phyloP scores from a whole-genome alignment of 1,139 yeast species.

The Suhomyces chickasaworum region DNA sequence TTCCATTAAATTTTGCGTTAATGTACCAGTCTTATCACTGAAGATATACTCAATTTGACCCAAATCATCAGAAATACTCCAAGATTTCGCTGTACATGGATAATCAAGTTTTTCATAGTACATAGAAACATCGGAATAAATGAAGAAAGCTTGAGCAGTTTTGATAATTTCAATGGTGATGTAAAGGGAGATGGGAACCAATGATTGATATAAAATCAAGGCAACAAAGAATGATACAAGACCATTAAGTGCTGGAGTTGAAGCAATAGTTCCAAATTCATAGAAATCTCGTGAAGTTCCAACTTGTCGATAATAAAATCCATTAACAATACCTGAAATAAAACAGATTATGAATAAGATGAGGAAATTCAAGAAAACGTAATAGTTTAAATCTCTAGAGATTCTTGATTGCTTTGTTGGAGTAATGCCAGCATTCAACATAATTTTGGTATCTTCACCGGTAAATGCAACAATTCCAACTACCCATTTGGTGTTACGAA shows the following conservation, averaged over 20 bases:
- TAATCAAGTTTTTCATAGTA: slow-evolving; percentile 54
- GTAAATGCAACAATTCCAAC: slow-evolving; percentile 55
- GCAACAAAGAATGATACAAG: slow-evolving; percentile 54
- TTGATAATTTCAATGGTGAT: slow-evolving; percentile 62
- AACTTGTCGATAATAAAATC: slow-evolving; percentile 43
- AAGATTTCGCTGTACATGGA: slow-evolving; percentile 62
- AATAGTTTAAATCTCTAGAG: slow-evolving; percentile 52
- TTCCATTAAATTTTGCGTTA: slow-evolving; percentile 64
- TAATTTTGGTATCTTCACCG: slow-evolving; percentile 57
- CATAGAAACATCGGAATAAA: slow-evolving; percentile 53
- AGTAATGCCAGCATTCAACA: slow-evolving; percentile 59
- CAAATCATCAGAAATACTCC: slow-evolving; percentile 64
- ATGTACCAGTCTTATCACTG: slow-evolving; percentile 64
- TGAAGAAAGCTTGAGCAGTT: slow-evolving; percentile 59
- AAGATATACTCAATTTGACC: slow-evolving; percentile 67
- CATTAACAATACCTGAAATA: slow-evolving; percentile 54
- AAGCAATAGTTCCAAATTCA: slow-evolving; percentile 55
- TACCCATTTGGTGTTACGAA: slow-evolving; percentile 59
- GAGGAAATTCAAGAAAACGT: slow-evolving; percentile 50
- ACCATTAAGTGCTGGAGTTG: slow-evolving; percentile 54
- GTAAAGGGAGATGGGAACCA: slow-evolving; percentile 62
- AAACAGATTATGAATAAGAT: slow-evolving; percentile 53
- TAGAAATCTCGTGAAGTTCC: slow-evolving; percentile 43
- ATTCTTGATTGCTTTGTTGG: slow-evolving; percentile 59
- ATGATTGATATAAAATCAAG: slow-evolving; percentile 55